Evolutionary conservation across 345 rosid species (phyloP), one percentile per base, ranked within the genome.

Genomic region (Populus euphratica): DNA sequence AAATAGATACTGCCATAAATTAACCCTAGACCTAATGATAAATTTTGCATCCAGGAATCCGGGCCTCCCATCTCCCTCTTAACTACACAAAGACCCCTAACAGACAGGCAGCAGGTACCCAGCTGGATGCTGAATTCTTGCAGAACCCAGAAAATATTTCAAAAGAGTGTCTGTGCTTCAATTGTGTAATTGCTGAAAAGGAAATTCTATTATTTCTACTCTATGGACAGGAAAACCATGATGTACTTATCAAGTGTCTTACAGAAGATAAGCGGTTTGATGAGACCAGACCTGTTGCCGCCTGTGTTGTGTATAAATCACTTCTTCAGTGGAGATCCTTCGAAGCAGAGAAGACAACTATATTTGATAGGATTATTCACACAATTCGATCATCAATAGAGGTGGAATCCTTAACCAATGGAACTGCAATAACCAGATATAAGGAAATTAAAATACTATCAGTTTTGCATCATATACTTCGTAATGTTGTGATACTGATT

Each of bases 251-350:
- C 68, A 85, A 83, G 74, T 87, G 87, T 85, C 80, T 88, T 73
- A 70, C 66, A 1, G 88, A 88, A 66, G 88, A 87, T 43, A 85
- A 83, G 75, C 82, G 81, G 70, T 90, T 85, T 70, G 85, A 85
- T 70, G 87, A 85, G 38, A 85, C 79, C 43, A 88, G 83, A 73
- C 85, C 93, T 59, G 84, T 88, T 39, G 88, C 89, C 77, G 91
- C 93, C 62, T 88, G 85, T 79, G 79, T 84, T 65, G 80, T 88
- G 73, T 88, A 87, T 74, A 90, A 85, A 76, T 47, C 86, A 78
- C 87, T 90, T 67, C 85, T 83, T 78, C 93, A 88, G 41, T 90
- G 93, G 93, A 87, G 91, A 81, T 88, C 86, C 63, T 88, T 90
- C 61, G 93, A 90, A 85, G 89, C 88, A 65, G 90, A 90, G 73